phyloP scores from a whole-genome alignment of 768 basidiomycete genomes.

The Boletus huronensis region DNA sequence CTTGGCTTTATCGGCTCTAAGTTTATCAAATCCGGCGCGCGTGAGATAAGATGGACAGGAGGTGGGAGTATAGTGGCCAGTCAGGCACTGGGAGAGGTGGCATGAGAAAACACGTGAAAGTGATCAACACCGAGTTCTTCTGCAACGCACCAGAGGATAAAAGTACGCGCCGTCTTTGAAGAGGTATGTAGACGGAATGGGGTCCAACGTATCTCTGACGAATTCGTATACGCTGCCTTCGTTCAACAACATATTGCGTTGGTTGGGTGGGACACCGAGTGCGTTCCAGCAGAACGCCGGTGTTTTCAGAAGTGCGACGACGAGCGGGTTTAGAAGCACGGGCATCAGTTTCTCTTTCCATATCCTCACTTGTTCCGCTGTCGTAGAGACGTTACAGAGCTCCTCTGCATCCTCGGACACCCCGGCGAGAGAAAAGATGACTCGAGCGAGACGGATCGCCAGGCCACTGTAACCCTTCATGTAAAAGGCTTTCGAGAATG shows the following conservation, averaged over 20 bases:
- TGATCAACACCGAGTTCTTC: not conserved
- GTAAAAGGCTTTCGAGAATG: slow-evolving; percentile 57
- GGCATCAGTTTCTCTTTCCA: slow-evolving; percentile 61
- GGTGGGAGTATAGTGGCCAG: slow-evolving; percentile 53
- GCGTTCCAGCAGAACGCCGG: slow-evolving; percentile 70
- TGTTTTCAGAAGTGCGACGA: slow-evolving; percentile 47
- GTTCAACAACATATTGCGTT: slow-evolving; percentile 56
- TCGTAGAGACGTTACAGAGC: slow-evolving; percentile 52
- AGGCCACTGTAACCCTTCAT: slow-evolving; percentile 63
- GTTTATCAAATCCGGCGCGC: slow-evolving; percentile 51
- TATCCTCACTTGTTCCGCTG: slow-evolving; percentile 56
- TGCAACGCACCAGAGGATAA: slow-evolving; percentile 48
- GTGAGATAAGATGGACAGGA: slow-evolving; percentile 67
- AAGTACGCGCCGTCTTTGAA: slow-evolving; percentile 66
- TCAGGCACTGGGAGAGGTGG: slow-evolving; percentile 29
- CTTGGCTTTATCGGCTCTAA: slow-evolving; percentile 46
- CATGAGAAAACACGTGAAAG: slow-evolving; percentile 2
- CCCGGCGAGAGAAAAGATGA: slow-evolving; percentile 59
- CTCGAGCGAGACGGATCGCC: slow-evolving; percentile 59
- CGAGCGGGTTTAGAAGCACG: slow-evolving; percentile 55
- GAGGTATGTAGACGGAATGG: slow-evolving; percentile 42
- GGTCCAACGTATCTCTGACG: slow-evolving; percentile 50
- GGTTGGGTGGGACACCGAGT: slow-evolving; percentile 70
- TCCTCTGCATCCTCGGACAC: slow-evolving; percentile 51
- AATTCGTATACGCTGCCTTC: slow-evolving; percentile 50